Base-by-base conservation (phyloP, 2,329 filamentous ascomycete genomes). In the Fonsecaea nubica region DNA sequence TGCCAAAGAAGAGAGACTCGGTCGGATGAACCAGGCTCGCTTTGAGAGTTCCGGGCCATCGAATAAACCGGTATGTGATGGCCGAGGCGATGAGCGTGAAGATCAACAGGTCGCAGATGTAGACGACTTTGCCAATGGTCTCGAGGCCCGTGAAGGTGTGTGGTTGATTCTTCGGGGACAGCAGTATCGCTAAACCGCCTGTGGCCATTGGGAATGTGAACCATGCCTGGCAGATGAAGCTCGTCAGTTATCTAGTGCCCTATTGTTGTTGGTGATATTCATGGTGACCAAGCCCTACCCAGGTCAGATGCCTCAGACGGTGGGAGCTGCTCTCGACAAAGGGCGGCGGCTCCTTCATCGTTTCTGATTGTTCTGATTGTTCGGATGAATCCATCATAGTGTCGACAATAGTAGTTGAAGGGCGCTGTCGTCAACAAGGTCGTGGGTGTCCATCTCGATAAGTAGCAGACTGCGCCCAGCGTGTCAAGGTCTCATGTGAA, bases 181-280 rank as follows among this genome's bases (percentile, higher is more conserved):
- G 82, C 15, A 92, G 82, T 2, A 89, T 77, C 0, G 90, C 86
- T 1, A 93, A 77, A 0, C 89, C 89, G 38, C 90, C 90, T 0
- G 89, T 91, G 56, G 88, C 90, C 90, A 92, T 92, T 1, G 89
- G 89, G 36, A 87, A 80, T 1, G 89, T 90, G 77, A 89, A 93
- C 89, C 90, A 92, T 50, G 67, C 67, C 67, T 69, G 25, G 15
- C 12, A 9, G 36, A 13, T 10, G 18, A 21, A 25, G 32, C 15
- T 15, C 9, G 32, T 38, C 32, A 38, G 32, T 25, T 21, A 56
- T 33, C 8, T 6, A n/a, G 9, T 30, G 21, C 13, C 32, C 6
- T 18, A 33, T 38, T 7, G 33, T n/a, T 7, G 6, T 15, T 35
- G 4, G 4, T 56, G 54, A 38, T 40, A 4, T 13, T 40, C 36